Base-by-base conservation (phyloP, 208 protist species). In the Crithidia thermophila region DNA sequence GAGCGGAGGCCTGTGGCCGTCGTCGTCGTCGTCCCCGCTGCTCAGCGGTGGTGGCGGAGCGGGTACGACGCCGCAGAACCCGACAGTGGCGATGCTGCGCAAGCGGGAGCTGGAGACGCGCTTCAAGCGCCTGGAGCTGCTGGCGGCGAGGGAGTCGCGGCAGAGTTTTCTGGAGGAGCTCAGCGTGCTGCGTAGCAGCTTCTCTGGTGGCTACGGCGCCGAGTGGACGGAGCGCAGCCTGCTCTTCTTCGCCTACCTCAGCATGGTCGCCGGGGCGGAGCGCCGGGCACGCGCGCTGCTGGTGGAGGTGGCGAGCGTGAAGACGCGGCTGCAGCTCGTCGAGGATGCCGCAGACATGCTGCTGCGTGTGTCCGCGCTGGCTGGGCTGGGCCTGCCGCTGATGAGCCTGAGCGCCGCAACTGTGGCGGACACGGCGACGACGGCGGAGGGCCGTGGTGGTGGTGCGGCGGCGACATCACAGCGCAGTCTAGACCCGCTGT, bases 81-180 rank as follows among this genome's bases (percentile, higher is more conserved):
- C 55, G 28, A 67, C 49, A 36, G 34, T 51, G 11, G 20, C 51
- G 2, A 49, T 78, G 51, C 65, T 94, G 39, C 75, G 60, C 23
- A 86, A 84, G 23, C 79, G 84, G 13, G 72, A 87, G 39, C 65
- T 85, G 30, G 81, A 89, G 34, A 84, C 75, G 45, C 69, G 75
- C 4, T 65, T 94, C 9, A 91, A 96, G 66, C 63, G 67, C 28
- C 60, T 75, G 2, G 64, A 72, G 43, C 28, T 73, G 27, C 52
- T 72, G 9, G 73, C 66, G 0, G 66, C 50, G 1, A 59, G 73
- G 36, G 60, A 75, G 57, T 36, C 60, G 20, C 61, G 64, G 34
- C 65, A 75, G 49, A 39, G 64, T 14, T 85, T 85, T 27, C 49
- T 82, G 18, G 60, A 63, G 28, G 74, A 79, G 53, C 47, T 88